Conservation (phyloP, 257 asterid genomes). For the Rauvolfia tetraphylla region DNA sequence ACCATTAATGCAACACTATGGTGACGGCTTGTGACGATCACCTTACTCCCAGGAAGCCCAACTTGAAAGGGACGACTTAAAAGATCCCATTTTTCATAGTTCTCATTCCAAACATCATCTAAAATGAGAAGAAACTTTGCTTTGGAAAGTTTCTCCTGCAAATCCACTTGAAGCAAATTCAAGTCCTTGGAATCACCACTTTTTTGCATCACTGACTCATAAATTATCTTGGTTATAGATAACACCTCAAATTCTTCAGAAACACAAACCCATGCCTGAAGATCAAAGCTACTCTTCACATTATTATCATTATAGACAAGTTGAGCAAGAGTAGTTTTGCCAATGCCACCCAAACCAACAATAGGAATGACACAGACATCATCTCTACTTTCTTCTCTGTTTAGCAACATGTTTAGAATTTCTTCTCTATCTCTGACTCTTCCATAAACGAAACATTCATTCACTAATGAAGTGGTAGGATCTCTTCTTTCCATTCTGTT, state of each 20-base stretch:
- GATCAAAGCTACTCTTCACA: constrained; percentile 15
- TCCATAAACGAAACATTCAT: constrained; percentile 52
- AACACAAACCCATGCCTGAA: constrained; percentile 22
- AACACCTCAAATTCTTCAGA: constrained; percentile 24
- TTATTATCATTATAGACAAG: constrained; percentile 24
- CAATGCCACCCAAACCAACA: constrained; percentile 55
- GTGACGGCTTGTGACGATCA: constrained; percentile 21
- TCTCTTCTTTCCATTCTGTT: constrained; percentile 20
- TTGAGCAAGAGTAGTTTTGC: constrained; percentile 29
- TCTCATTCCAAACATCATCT: constrained; percentile 27
- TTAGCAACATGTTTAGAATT: constrained; percentile 37
- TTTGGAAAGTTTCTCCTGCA: constrained; percentile 15
- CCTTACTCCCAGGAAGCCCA: constrained; percentile 27
- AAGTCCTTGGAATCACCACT: constrained; percentile 17
- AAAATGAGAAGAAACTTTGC: constrained; percentile 14
- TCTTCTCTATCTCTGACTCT: constrained; percentile 50
- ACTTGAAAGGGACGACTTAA: constrained; percentile 21
- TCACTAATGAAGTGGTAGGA: constrained; percentile 52
- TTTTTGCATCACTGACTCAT: constrained; percentile 16
- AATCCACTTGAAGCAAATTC: constrained; percentile 21
- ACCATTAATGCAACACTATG: constrained; percentile 13
- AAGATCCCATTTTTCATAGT: constrained; percentile 21
- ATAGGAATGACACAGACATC: constrained; percentile 48
- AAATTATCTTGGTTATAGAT: constrained; percentile 11
- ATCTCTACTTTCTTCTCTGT: constrained; percentile 22